Evolutionary conservation across 768 basidiomycete genomes (phyloP).

Genomic region (Brasilioporus rufonigricans): DNA sequence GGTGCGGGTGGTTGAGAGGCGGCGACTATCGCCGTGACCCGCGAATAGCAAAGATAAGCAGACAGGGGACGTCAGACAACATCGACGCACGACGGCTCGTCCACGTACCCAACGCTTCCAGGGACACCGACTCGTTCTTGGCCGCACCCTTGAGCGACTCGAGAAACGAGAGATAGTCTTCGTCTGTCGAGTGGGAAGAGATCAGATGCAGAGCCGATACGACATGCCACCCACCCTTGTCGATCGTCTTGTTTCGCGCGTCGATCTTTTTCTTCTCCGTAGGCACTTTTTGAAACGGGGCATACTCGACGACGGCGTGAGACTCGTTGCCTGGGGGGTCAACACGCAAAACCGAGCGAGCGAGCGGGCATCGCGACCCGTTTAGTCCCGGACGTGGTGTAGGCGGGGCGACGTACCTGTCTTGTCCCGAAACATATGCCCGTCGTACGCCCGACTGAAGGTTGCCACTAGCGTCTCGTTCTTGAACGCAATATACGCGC

Average conservation of each 20-base stretch:
- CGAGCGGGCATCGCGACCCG: too few species aligned
- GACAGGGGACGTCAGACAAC: too few species aligned
- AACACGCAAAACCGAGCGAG: neutral
- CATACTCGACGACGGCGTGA: conserved; percentile 88
- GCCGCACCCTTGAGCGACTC: conserved; percentile 58
- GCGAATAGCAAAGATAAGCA: too few species aligned
- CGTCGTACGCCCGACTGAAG: conserved; percentile 87
- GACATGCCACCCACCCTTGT: conserved; percentile 41
- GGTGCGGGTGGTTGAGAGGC: conserved; percentile 55
- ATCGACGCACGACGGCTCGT: too few species aligned
- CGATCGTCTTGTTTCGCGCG: conserved; percentile 81
- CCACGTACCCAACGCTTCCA: conserved; percentile 48
- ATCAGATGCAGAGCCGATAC: neutral
- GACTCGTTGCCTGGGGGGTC: conserved; percentile 53
- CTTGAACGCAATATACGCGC: conserved; percentile 92
- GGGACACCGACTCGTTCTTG: conserved; percentile 56
- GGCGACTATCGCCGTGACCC: conserved; percentile 55
- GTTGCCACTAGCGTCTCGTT: conserved; percentile 62
- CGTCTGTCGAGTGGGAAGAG: conserved; percentile 49
- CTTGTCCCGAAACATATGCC: conserved; percentile 90
- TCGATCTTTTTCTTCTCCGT: conserved; percentile 75
- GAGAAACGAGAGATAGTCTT: conserved; percentile 81
- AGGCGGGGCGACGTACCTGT: conserved; percentile 52
- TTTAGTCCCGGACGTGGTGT: too few species aligned
- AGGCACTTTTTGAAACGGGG: conserved; percentile 87